Percentiles rank a stretch among this genome's conserved stretches.
Conservation (phyloP, 2,329 filamentous ascomycete species). For the Hymenoscyphus occultus region DNA sequence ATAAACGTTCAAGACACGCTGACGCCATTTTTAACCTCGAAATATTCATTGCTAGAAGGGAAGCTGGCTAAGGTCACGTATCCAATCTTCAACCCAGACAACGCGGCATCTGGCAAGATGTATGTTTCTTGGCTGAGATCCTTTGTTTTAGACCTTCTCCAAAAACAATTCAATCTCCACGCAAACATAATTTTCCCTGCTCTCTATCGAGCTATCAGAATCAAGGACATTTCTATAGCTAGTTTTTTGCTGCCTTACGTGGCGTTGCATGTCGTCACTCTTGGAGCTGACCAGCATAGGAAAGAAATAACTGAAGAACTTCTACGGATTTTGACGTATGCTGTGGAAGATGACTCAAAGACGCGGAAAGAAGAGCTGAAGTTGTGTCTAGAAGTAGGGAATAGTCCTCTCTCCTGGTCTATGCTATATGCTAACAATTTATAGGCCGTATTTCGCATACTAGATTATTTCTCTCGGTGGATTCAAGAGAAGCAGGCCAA, state of each 20-base stretch:
- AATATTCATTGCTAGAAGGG: constrained; percentile 69
- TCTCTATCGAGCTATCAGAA: constrained; percentile 75
- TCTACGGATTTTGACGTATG: constrained; percentile 65
- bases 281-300: constrained; percentile 61
- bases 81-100: constrained; percentile 59
- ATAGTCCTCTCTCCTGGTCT: not conserved
- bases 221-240: constrained; percentile 81
- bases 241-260: constrained; percentile 88
- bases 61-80: constrained; percentile 57
- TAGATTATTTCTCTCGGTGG: constrained; percentile 93
- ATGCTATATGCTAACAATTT: constrained; percentile 26
- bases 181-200: constrained; percentile 77
- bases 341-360: constrained; percentile 49
- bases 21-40: constrained; percentile 84
- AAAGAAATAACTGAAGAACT: constrained; percentile 70
- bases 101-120: constrained; percentile 56
- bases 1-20: constrained; percentile 75
- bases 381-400: constrained; percentile 75
- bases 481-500: constrained; percentile 60
- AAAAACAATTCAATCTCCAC: constrained; percentile 71
- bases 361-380: constrained; percentile 72
- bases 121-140: constrained; percentile 80
- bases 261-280: constrained; percentile 77
- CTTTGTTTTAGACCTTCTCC: constrained; percentile 79
- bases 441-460: constrained; percentile 80